Percentiles rank a stretch among this genome's conserved stretches.
These are phyloP conservation scores for Backusella mclennaniae DNA, from an alignment of 192 early-diverging fungal genomes.

Conservation along the genomic window DNA sequence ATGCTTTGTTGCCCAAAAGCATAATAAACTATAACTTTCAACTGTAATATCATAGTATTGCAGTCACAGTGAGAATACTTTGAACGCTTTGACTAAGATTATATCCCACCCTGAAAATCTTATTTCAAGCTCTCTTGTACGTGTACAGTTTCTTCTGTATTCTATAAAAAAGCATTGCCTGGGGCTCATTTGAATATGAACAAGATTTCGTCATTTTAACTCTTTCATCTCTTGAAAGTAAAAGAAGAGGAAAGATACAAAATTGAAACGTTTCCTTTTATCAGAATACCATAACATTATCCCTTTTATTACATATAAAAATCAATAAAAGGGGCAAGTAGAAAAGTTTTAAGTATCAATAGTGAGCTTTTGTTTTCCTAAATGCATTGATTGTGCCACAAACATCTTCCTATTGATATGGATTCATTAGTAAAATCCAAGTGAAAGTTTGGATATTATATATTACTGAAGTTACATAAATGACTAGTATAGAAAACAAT, in stretches of 20 bases:
- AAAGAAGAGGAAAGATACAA: background rate
- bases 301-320: background rate
- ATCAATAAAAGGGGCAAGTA: background rate
- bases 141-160: no score
- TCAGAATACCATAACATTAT: background rate
- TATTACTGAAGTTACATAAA: no score
- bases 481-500: no score
- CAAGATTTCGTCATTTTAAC: background rate
- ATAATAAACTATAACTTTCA: background rate
- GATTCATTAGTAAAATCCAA: background rate
- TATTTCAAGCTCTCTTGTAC: background rate
- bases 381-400: background rate
- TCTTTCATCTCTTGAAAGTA: background rate
- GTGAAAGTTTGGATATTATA: no score
- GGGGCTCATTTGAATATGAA: background rate
- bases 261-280: background rate
- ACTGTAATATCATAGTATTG: background rate
- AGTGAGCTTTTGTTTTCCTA: background rate
- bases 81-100: background rate
- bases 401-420: background rate
- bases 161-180: background rate
- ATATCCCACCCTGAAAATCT: background rate
- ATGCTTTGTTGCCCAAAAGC: conserved; percentile 4
- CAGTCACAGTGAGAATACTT: background rate
- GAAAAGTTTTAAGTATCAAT: background rate